Percentiles rank a stretch among this genome's conserved stretches.
phyloP scores from a whole-genome alignment of 1,284 basidiomycete genomes.

The Anthracocystis walkeri region DNA sequence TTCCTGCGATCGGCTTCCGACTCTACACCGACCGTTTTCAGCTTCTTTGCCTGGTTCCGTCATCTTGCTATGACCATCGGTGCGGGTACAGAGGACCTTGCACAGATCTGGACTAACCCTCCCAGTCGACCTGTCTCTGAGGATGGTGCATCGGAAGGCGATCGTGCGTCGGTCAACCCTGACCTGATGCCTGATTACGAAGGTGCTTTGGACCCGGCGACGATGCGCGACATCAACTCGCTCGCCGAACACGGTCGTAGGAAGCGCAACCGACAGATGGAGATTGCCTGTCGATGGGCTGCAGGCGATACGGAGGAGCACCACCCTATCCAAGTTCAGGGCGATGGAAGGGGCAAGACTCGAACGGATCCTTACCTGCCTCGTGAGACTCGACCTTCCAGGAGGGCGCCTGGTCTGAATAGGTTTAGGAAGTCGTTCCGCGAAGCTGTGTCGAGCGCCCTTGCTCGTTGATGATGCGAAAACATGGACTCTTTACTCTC shows the following conservation, averaged over 20 bases:
- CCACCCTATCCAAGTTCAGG: slow-evolving; percentile 60
- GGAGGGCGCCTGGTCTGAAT: slow-evolving; percentile 47
- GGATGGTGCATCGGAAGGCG: slow-evolving; percentile 30
- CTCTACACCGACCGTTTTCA: slow-evolving; percentile 54
- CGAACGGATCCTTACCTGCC: slow-evolving; percentile 58
- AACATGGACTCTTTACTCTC: too few relatives aligned
- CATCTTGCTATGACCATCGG: slow-evolving; percentile 61
- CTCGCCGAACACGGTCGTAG: slow-evolving; percentile 53
- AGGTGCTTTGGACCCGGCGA: slow-evolving; percentile 37
- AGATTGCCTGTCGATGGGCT: slow-evolving; percentile 64
- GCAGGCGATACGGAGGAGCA: slow-evolving; percentile 65
- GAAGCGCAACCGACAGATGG: slow-evolving; percentile 63
- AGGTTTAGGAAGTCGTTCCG: slow-evolving; percentile 59
- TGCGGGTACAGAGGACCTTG: slow-evolving; percentile 57
- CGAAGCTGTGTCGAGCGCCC: slow-evolving; percentile 57
- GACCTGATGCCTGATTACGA: slow-evolving; percentile 22
- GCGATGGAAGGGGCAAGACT: slow-evolving; percentile 60
- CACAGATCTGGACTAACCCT: slow-evolving; percentile 57
- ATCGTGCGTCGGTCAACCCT: slow-evolving; percentile 31
- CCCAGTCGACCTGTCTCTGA: slow-evolving; percentile 19
- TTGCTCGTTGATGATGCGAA: slow-evolving; percentile 39
- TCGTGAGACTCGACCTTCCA: slow-evolving; percentile 51
- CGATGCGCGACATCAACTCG: slow-evolving; percentile 57
- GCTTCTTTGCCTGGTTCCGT: slow-evolving; percentile 65
- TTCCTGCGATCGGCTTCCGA: slow-evolving; percentile 54